A percentile compares a stretch with the other conserved stretches of the same genome.
phyloP scores from a whole-genome alignment of 345 rosid genomes.

The Chamaenerion angustifolium region DNA sequence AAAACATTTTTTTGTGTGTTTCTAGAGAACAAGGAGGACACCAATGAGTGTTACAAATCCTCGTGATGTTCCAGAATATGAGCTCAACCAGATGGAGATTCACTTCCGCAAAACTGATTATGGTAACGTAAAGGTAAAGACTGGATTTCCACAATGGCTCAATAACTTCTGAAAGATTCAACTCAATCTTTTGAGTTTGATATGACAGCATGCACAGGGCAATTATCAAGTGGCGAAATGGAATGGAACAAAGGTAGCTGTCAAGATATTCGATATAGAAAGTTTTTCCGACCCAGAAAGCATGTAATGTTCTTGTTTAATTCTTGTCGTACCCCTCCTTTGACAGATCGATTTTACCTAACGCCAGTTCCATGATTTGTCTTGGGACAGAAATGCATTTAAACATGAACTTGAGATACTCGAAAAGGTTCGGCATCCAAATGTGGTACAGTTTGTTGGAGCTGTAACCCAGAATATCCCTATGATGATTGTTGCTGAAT shows the following conservation, averaged over 20 bases:
- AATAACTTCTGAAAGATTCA: no score
- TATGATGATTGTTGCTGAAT: constrained; percentile 88
- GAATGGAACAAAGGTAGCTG: constrained; percentile 90
- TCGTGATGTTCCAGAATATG: constrained; percentile 87
- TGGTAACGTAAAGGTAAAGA: no score
- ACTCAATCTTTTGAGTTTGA: background rate
- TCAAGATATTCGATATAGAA: constrained; percentile 75
- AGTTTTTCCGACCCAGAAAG: constrained; percentile 54
- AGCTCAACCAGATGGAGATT: constrained; percentile 56
- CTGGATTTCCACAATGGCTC: background rate
- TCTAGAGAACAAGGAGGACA: constrained; percentile 81
- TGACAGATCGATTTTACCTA: no score
- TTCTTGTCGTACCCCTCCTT: background rate
- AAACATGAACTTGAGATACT: constrained; percentile 65
- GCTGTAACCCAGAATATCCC: constrained; percentile 96
- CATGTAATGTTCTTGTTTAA: constrained; percentile 27
- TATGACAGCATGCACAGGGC: constrained; percentile 31
- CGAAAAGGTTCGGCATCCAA: constrained; percentile 90
- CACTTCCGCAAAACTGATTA: no score
- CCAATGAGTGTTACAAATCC: constrained; percentile 89
- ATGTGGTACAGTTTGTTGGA: constrained; percentile 95
- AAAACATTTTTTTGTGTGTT: constrained; percentile 5
- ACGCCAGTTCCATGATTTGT: constrained; percentile 3
- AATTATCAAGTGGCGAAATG: constrained; percentile 89
- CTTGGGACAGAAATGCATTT: constrained; percentile 60